Evolutionary conservation across 108 stramenopile species (phyloP).

Genomic region (Conticribra guillardii): DNA sequence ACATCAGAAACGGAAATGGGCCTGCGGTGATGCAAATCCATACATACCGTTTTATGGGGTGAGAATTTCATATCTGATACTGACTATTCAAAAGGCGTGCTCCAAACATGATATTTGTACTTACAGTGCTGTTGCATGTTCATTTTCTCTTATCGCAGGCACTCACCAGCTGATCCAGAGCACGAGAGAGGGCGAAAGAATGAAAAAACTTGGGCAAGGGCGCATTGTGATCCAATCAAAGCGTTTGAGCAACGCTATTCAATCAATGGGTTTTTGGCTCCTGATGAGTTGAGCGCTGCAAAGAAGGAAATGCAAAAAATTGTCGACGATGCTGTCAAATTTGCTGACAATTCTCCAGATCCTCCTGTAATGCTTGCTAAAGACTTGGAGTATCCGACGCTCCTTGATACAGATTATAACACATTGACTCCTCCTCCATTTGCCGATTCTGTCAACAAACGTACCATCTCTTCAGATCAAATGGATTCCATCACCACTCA

Average conservation of each 20-base stretch:
- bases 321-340: constrained; percentile 57
- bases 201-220: constrained; percentile 69
- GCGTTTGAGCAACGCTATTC: constrained; percentile 53
- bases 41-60: constrained; percentile 70
- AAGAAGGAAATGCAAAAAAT: constrained; percentile 23
- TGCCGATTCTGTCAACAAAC: constrained; percentile 32
- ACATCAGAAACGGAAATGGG: constrained; percentile 57
- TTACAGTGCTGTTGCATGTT: no score
- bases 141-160: no score
- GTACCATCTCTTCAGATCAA: constrained; percentile 29
- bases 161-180: constrained; percentile 76
- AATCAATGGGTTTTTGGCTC: constrained; percentile 11
- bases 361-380: constrained; percentile 57
- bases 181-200: constrained; percentile 71
- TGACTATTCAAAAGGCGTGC: background rate
- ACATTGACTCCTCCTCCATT: constrained; percentile 32
- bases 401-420: constrained; percentile 67
- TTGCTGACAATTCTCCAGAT: constrained; percentile 49
- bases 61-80: background rate
- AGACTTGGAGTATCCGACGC: constrained; percentile 65
- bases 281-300: constrained; percentile 37
- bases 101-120: no score
- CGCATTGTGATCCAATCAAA: constrained; percentile 58
- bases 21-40: constrained; percentile 73
- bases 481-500: constrained; percentile 27